Evolutionary conservation across 768 basidiomycete species (phyloP).

Genomic region (Obba rivulosa): DNA sequence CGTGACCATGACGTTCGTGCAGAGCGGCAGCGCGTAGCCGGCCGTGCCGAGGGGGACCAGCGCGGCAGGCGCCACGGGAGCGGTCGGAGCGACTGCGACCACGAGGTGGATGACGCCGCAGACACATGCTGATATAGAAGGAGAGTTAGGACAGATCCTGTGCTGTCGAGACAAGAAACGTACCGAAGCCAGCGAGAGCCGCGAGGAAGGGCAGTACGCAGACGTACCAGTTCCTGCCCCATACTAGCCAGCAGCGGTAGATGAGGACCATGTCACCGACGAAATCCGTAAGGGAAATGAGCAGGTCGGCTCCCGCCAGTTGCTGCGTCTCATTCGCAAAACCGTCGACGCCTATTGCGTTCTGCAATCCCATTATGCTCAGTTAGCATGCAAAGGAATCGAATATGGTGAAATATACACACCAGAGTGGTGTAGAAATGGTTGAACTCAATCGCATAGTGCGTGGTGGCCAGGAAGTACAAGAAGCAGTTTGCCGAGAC

Average conservation of each 20-base stretch:
- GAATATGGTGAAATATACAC: conserved; percentile 9
- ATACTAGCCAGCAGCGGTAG: conserved; percentile 40
- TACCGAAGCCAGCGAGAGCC: conserved; percentile 30
- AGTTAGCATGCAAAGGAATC: neutral
- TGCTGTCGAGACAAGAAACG: conserved; percentile 1
- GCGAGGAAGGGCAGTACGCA: conserved; percentile 30
- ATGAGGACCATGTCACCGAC: conserved; percentile 30
- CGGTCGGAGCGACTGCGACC: conserved; percentile 15
- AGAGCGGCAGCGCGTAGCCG: conserved; percentile 33
- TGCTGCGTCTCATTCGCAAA: conserved; percentile 26
- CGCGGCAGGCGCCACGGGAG: conserved; percentile 29
- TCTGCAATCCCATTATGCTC: conserved; percentile 20
- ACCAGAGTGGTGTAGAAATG: conserved; percentile 30
- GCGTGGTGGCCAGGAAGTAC: conserved; percentile 28
- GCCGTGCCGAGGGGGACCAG: conserved; percentile 33
- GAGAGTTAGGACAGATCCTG: neutral
- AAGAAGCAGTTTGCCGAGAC: conserved; percentile 25
- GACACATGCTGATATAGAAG: too few relatives aligned
- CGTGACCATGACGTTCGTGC: conserved; percentile 37
- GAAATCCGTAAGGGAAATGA: conserved; percentile 33
- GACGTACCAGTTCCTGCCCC: conserved; percentile 29
- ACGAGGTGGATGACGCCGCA: too few relatives aligned
- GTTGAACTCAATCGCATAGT: conserved; percentile 31
- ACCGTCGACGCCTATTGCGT: conserved; percentile 19
- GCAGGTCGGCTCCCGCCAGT: conserved; percentile 29